These are phyloP conservation scores for Pneumocystis canis DNA, from an alignment of 1,139 yeast genomes.

Conservation along the genomic window DNA sequence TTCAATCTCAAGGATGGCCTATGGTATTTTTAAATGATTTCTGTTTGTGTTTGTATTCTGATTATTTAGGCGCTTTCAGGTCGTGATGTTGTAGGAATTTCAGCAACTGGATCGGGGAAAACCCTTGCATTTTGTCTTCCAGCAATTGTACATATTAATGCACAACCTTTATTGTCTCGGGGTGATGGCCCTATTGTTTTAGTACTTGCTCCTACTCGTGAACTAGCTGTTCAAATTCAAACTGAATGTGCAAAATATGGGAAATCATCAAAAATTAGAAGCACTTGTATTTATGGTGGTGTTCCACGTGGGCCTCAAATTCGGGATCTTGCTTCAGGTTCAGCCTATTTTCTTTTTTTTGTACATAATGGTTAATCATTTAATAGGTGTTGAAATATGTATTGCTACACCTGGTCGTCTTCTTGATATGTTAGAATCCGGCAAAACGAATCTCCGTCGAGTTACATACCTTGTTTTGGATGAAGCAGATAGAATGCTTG, in stretches of 20 bases:
- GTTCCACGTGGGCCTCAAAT: slow-evolving; percentile 96
- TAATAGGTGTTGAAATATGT: slow-evolving; percentile 51
- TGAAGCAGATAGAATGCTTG: slow-evolving; percentile 75
- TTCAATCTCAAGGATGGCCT: slow-evolving; percentile 99
- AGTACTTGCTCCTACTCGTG: slow-evolving; percentile 97
- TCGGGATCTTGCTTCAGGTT: slow-evolving; percentile 84
- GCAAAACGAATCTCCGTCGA: slow-evolving; percentile 88
- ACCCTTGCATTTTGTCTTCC: slow-evolving; percentile 94
- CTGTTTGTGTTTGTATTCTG: neutral
- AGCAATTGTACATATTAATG: slow-evolving; percentile 91
- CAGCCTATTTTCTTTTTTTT: neutral
- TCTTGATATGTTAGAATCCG: slow-evolving; percentile 90
- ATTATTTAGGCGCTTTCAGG: slow-evolving; percentile 50
- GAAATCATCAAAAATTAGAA: slow-evolving; percentile 77
- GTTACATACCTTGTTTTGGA: slow-evolving; percentile 93
- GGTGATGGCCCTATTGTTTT: slow-evolving; percentile 97
- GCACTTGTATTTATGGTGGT: slow-evolving; percentile 98
- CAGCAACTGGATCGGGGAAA: slow-evolving; percentile 98
- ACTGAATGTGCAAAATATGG: slow-evolving; percentile 93
- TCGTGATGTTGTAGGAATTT: slow-evolving; percentile 97
- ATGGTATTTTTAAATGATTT: slow-evolving; percentile 37
- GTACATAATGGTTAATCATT: neutral
- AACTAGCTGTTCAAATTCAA: slow-evolving; percentile 94
- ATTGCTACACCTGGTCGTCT: slow-evolving; percentile 98
- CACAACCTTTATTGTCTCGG: slow-evolving; percentile 79